Conservation (phyloP, 169 alveolate genomes). For the Eimeria brunetti region DNA sequence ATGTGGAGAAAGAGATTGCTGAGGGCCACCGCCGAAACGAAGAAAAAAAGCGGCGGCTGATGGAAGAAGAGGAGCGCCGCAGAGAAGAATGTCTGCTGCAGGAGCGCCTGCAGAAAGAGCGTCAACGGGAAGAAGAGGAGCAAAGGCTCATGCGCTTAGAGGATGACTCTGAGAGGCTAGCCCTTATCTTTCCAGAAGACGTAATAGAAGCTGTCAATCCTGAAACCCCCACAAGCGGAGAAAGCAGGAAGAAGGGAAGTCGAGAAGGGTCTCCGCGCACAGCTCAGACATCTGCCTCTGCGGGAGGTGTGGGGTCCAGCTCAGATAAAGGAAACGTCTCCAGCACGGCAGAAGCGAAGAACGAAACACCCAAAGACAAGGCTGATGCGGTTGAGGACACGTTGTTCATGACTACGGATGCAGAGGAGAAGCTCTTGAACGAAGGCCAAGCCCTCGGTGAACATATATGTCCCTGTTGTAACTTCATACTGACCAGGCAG, state of each 20-base stretch:
- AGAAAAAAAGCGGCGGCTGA: conserved; percentile 19
- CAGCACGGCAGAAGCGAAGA: neutral
- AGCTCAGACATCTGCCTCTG: neutral
- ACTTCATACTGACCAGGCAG: neutral
- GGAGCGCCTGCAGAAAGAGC: conserved; percentile 38
- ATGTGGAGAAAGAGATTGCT: conserved; percentile 21
- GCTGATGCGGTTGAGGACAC: neutral
- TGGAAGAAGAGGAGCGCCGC: conserved; percentile 31
- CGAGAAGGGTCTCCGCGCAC: neutral
- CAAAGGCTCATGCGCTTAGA: conserved; percentile 35
- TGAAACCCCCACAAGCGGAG: neutral
- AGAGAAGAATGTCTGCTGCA: conserved; percentile 34
- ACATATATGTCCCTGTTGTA: neutral
- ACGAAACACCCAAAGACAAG: neutral
- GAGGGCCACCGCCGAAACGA: conserved; percentile 52
- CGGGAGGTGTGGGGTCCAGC: neutral
- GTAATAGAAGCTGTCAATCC: neutral
- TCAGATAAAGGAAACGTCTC: neutral
- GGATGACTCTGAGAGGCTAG: conserved; percentile 26
- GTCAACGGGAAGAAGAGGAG: conserved; percentile 31
- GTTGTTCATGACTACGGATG: neutral
- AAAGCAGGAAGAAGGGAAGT: neutral
- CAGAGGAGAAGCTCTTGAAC: conserved; percentile 23
- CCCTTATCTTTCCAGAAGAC: neutral
- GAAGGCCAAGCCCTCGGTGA: conserved; percentile 66